phyloP scores from a whole-genome alignment of 2,329 filamentous ascomycete genomes.

The Tolypocladium pustulatum region DNA sequence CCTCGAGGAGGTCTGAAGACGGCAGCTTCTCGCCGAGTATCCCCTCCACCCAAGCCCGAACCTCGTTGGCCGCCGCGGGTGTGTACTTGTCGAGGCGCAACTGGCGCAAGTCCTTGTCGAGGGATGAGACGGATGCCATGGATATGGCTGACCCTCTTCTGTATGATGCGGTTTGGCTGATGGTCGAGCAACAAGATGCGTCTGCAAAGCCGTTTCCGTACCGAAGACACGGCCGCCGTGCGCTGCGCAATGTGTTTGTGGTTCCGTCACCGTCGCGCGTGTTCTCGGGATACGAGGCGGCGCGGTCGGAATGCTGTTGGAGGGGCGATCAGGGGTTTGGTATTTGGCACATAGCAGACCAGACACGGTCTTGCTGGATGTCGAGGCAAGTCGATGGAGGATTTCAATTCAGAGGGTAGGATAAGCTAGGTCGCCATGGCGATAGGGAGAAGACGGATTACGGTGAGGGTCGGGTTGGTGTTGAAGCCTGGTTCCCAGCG shows the following conservation, averaged over 20 bases:
- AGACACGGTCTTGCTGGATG: neutral
- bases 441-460: neutral
- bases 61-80: conserved; percentile 78
- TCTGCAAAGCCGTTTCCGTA: neutral
- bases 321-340: conserved; percentile 4
- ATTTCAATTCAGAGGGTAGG: neutral
- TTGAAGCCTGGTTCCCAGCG: neutral
- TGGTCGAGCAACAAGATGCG: neutral
- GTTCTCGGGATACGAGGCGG: neutral
- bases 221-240: neutral
- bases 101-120: conserved; percentile 92
- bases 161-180: neutral
- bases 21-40: conserved; percentile 64
- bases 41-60: conserved; percentile 74
- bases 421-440: neutral
- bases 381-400: neutral
- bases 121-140: conserved; percentile 89
- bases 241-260: neutral
- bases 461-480: neutral
- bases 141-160: conserved; percentile 1
- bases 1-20: conserved; percentile 68
- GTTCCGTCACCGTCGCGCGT: neutral
- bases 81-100: conserved; percentile 91
- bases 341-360: conserved; percentile 7
- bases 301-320: conserved; percentile 6